These are phyloP conservation scores for Fusarium protoensiforme DNA, from an alignment of 2,329 filamentous ascomycete genomes.

Conservation along the genomic window DNA sequence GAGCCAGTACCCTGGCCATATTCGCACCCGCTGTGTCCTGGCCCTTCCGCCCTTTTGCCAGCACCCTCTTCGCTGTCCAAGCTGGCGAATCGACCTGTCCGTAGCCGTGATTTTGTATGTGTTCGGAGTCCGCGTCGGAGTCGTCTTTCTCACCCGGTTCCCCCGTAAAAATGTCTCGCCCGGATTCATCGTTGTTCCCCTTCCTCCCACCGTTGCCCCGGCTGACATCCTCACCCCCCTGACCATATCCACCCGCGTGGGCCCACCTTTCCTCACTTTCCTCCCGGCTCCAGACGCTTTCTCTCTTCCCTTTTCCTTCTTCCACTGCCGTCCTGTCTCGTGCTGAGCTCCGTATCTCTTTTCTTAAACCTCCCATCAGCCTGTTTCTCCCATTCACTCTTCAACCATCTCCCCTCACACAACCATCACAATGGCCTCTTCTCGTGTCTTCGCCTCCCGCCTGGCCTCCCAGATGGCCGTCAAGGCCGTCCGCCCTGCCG, in stretches of 20 bases:
- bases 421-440: conserved; percentile 82
- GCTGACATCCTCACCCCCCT: conserved; percentile 49
- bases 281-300: conserved; percentile 51
- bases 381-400: conserved; percentile 41
- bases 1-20: conserved; percentile 36
- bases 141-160: conserved; percentile 32
- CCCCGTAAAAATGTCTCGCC: conserved; percentile 47
- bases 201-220: conserved; percentile 48
- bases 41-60: conserved; percentile 19
- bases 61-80: conserved; percentile 14
- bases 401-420: conserved; percentile 50
- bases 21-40: conserved; percentile 41
- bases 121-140: conserved; percentile 7
- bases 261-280: conserved; percentile 50
- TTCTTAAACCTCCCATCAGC: conserved; percentile 49
- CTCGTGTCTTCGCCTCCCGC: conserved; percentile 81
- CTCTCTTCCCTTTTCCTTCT: conserved; percentile 56
- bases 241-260: conserved; percentile 47
- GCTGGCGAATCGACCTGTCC: background rate
- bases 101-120: conserved; percentile 1
- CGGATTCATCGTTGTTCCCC: conserved; percentile 41
- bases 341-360: conserved; percentile 49
- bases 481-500: conserved; percentile 82
- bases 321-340: conserved; percentile 49
- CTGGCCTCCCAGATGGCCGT: conserved; percentile 80